Conservation (phyloP, 2,329 filamentous ascomycete genomes). For the Pseudocercospora fuligena region DNA sequence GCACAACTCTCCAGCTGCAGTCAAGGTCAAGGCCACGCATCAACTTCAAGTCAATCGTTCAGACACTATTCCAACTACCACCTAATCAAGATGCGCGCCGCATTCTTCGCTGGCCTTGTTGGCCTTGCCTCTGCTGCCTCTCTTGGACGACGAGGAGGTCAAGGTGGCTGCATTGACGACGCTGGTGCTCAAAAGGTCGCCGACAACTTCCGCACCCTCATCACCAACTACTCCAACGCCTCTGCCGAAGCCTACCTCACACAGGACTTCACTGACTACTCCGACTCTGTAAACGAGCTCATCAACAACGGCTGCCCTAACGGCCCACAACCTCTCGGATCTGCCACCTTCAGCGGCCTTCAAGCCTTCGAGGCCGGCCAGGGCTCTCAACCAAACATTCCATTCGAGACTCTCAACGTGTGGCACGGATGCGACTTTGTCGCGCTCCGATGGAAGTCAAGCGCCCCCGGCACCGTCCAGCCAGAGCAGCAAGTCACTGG, state of each 20-base stretch:
- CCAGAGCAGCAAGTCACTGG: constrained; percentile 34
- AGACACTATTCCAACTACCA: constrained; percentile 3
- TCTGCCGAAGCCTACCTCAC: constrained; percentile 36
- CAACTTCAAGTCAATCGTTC: constrained; percentile 11
- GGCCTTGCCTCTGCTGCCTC: constrained; percentile 8
- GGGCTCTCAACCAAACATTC: constrained; percentile 37
- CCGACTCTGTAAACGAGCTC: constrained; percentile 41
- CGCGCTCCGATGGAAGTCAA: constrained; percentile 38
- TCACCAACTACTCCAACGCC: constrained; percentile 37
- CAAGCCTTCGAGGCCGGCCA: constrained; percentile 38
- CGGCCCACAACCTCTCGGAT: constrained; percentile 31
- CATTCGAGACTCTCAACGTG: constrained; percentile 39
- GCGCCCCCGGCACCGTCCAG: constrained; percentile 26
- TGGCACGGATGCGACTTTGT: constrained; percentile 41
- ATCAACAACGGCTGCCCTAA: constrained; percentile 37
- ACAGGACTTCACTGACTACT: constrained; percentile 40
- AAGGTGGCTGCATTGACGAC: constrained; percentile 11
- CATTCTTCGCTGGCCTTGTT: constrained; percentile 15
- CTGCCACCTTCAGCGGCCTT: constrained; percentile 36
- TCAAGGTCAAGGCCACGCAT: constrained; percentile 2
- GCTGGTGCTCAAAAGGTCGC: constrained; percentile 33
- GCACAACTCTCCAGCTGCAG: constrained; percentile 4
- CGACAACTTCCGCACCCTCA: constrained; percentile 40
- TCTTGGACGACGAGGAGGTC: neutral
- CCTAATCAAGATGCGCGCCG: constrained; percentile 18